Percentiles rank a stretch among this genome's conserved stretches.
These are phyloP conservation scores for Xylariales sp. DNA, from an alignment of 2,329 filamentous ascomycete genomes.

Conservation along the genomic window DNA sequence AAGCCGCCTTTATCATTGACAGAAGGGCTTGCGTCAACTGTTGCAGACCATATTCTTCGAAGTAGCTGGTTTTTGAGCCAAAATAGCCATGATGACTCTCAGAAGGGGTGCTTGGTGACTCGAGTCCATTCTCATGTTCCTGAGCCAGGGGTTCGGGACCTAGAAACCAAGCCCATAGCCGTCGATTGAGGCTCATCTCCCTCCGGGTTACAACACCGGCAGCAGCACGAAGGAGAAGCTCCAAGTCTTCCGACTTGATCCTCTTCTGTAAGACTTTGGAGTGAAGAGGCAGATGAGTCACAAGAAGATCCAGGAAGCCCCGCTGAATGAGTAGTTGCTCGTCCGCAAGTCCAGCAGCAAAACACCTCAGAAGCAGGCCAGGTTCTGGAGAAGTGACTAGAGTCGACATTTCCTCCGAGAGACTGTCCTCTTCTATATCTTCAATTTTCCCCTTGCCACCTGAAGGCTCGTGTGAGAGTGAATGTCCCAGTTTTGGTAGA, in stretches of 20 bases:
- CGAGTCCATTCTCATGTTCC: conserved; percentile 43
- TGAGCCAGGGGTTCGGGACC: conserved; percentile 61
- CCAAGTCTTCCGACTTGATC: conserved; percentile 70
- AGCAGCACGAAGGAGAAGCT: conserved; percentile 76
- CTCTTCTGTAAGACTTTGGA: conserved; percentile 73
- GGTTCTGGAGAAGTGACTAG: conserved; percentile 86
- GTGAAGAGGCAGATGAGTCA: conserved; percentile 82
- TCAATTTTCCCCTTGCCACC: conserved; percentile 25
- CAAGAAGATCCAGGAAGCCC: conserved; percentile 87
- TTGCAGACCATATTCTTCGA: conserved; percentile 72
- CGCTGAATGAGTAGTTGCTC: conserved; percentile 88
- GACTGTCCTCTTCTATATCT: conserved; percentile 31
- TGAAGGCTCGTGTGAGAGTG: conserved; percentile 27
- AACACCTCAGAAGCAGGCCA: conserved; percentile 82
- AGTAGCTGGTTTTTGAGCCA: conserved; percentile 69
- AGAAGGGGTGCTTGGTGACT: conserved; percentile 39
- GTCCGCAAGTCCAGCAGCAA: conserved; percentile 83
- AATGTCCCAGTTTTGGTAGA: conserved; percentile 64
- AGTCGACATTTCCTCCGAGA: conserved; percentile 52
- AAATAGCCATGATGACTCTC: conserved; percentile 42
- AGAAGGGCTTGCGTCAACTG: conserved; percentile 71
- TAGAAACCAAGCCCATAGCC: conserved; percentile 94
- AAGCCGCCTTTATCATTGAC: conserved; percentile 63
- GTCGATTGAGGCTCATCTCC: conserved; percentile 94
- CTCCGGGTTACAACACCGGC: conserved; percentile 81